A percentile compares a stretch with the other conserved stretches of the same genome.
Conservation (phyloP, 2,329 filamentous ascomycete species). For the Dendrostoma leiphaemia region DNA sequence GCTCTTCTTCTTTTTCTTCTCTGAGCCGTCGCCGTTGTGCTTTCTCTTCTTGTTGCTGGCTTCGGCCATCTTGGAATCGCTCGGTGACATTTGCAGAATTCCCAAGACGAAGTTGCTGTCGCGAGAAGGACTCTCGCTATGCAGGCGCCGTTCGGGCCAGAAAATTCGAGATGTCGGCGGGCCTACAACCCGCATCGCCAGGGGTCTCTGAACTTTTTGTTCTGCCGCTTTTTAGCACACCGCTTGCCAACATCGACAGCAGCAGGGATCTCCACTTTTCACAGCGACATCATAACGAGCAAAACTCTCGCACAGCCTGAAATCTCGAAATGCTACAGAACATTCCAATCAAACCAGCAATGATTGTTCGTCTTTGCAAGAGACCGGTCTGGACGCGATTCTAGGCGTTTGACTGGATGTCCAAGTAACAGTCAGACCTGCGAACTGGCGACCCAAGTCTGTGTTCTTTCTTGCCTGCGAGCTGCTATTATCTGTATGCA, state of each 20-base stretch:
- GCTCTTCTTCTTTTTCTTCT: conserved; percentile 45
- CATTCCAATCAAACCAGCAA: too few relatives aligned
- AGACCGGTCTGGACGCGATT: background rate
- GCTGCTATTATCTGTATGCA: too few relatives aligned
- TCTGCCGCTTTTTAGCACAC: conserved; percentile 15
- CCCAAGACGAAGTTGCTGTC: background rate
- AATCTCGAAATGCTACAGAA: background rate
- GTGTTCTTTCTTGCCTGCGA: too few relatives aligned
- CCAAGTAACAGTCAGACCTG: too few relatives aligned
- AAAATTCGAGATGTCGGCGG: conserved; percentile 6
- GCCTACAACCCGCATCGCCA: background rate
- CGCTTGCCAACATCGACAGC: conserved; percentile 5
- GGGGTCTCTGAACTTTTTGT: conserved; percentile 8
- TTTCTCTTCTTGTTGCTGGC: conserved; percentile 52
- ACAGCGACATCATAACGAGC: background rate
- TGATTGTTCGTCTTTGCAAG: too few relatives aligned
- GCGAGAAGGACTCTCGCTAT: background rate
- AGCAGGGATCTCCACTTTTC: background rate
- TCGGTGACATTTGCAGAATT: background rate
- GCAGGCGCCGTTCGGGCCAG: background rate
- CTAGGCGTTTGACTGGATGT: too few relatives aligned
- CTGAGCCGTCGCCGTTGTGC: conserved; percentile 39
- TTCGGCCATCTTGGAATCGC: conserved; percentile 30
- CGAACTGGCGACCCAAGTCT: too few relatives aligned
- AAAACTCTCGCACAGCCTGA: conserved; percentile 2